A percentile compares a stretch with the other conserved stretches of the same genome.
phyloP scores from a whole-genome alignment of 306 rosid genomes.

The Morella rubra region DNA sequence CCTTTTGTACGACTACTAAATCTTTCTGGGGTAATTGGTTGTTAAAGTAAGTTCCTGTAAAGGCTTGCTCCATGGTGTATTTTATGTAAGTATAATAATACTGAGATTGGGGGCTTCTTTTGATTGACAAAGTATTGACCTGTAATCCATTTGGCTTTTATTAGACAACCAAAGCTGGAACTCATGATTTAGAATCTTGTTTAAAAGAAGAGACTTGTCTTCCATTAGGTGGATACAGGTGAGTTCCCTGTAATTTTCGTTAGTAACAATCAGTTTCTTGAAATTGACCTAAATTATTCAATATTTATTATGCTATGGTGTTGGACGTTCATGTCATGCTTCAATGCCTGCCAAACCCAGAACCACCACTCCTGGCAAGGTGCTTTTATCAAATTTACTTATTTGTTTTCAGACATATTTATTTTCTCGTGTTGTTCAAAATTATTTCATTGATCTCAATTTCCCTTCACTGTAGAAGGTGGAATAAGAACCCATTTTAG shows the following conservation, averaged over 20 bases:
- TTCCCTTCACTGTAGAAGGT: neutral
- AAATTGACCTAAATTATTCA: neutral
- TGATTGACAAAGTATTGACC: constrained; percentile 12
- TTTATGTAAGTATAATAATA: constrained; percentile 1
- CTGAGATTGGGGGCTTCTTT: constrained; percentile 16
- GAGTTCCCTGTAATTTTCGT: constrained; percentile 43
- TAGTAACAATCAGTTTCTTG: too few relatives aligned
- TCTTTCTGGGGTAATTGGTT: constrained; percentile 84
- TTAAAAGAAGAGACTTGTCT: constrained; percentile 71
- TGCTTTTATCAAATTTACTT: neutral
- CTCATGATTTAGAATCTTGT: constrained; percentile 77
- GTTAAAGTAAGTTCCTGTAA: constrained; percentile 59
- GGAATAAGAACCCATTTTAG: neutral
- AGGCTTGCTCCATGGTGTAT: constrained; percentile 9
- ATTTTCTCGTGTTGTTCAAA: neutral
- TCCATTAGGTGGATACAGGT: constrained; percentile 99
- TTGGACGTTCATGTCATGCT: constrained; percentile 68
- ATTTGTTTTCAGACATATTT: neutral
- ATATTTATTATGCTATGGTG: constrained; percentile 60
- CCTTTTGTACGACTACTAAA: constrained; percentile 77
- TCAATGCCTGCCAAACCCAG: constrained; percentile 35
- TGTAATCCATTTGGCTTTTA: constrained; percentile 33
- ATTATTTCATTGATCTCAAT: too few relatives aligned
- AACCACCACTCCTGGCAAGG: constrained; percentile 76
- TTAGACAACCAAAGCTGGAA: constrained; percentile 80